phyloP scores from a whole-genome alignment of 1,284 basidiomycete species.

The Melampsora americana region DNA sequence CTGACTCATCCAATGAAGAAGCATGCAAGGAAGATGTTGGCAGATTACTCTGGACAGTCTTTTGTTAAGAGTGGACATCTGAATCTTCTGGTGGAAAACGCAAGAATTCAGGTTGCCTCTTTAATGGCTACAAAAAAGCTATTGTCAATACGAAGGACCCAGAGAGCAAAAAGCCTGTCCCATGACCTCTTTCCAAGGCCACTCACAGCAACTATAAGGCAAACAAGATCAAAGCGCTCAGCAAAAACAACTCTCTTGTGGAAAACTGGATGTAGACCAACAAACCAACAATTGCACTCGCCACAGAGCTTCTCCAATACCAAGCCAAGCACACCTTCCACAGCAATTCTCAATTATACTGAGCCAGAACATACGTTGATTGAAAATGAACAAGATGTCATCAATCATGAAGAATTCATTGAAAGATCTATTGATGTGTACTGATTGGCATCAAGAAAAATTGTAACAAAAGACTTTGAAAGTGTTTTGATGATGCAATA shows the following conservation, averaged over 20 bases:
- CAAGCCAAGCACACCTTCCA: neutral
- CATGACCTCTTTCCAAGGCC: slow-evolving; percentile 7
- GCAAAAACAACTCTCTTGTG: slow-evolving; percentile 14
- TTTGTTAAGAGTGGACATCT: too few relatives aligned
- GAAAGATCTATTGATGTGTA: neutral
- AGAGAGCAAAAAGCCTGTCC: slow-evolving; percentile 15
- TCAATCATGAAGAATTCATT: neutral
- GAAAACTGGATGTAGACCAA: neutral
- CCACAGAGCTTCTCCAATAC: neutral
- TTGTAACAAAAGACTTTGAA: neutral
- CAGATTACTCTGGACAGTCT: too few relatives aligned
- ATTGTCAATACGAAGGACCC: slow-evolving; percentile 7
- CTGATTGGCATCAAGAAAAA: neutral
- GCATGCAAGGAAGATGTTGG: too few relatives aligned
- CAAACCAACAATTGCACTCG: neutral
- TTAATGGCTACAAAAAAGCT: neutral
- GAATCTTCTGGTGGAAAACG: too few relatives aligned
- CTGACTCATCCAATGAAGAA: too few relatives aligned
- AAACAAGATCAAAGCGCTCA: slow-evolving; percentile 4
- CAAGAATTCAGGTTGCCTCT: too few relatives aligned
- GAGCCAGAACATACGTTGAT: too few relatives aligned
- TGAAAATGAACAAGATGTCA: neutral
- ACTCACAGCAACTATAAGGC: slow-evolving; percentile 1
- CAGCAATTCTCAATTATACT: neutral
- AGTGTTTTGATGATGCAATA: neutral